These are phyloP conservation scores for Xylariaceae sp. DNA, from an alignment of 2,329 filamentous ascomycete species.

Conservation along the genomic window DNA sequence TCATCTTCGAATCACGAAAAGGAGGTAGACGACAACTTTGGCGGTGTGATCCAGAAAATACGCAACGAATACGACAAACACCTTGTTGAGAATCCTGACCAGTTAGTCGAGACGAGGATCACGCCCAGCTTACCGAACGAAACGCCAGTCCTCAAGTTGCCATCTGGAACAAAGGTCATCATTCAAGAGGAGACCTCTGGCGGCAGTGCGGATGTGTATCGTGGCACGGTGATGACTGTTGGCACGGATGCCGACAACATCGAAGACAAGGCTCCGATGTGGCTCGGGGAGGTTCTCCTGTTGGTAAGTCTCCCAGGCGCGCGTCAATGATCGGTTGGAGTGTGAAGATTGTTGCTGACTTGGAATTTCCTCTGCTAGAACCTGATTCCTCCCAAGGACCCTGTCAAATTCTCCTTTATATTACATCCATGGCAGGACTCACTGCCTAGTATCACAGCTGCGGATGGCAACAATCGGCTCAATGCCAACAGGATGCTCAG, in stretches of 20 bases:
- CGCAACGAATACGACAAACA: conserved; percentile 68
- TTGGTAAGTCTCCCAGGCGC: conserved; percentile 39
- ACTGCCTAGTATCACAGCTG: conserved; percentile 66
- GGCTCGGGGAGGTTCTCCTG: conserved; percentile 84
- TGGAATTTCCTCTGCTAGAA: conserved; percentile 48
- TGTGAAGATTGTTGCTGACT: background rate
- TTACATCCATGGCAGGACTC: conserved; percentile 73
- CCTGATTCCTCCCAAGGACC: conserved; percentile 77
- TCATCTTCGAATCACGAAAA: conserved; percentile 62
- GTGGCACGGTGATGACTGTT: conserved; percentile 76
- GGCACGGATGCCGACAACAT: conserved; percentile 74
- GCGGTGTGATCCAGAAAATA: conserved; percentile 67
- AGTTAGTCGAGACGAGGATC: conserved; percentile 56
- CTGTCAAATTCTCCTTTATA: conserved; percentile 92
- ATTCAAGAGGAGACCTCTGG: conserved; percentile 65
- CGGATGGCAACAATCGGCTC: conserved; percentile 80
- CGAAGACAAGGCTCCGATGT: conserved; percentile 81
- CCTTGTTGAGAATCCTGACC: conserved; percentile 49
- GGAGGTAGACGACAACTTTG: conserved; percentile 69
- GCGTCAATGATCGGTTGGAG: background rate
- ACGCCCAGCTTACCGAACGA: conserved; percentile 66
- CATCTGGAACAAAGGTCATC: conserved; percentile 60
- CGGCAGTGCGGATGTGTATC: conserved; percentile 77
- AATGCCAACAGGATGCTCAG: conserved; percentile 97
- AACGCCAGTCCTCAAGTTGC: conserved; percentile 70